Evolutionary conservation across 1,284 basidiomycete genomes (phyloP), one percentile per base, ranked within the genome.

Genomic region (Trametes sp.): DNA sequence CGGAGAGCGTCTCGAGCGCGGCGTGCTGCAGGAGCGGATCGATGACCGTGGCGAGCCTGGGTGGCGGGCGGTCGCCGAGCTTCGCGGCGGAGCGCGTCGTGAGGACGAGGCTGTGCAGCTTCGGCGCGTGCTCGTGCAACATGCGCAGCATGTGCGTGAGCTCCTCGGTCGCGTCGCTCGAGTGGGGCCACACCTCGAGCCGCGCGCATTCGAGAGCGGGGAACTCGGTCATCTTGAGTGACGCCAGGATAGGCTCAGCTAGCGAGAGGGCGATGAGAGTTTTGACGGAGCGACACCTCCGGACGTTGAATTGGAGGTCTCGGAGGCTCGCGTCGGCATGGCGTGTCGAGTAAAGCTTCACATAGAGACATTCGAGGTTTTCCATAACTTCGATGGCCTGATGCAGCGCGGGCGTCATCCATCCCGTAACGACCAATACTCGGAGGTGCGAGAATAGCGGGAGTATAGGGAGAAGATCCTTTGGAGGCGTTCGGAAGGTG

Each of bases 141-240:
- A 11, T 48, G 14, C 35, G 36, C 36, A 60, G 50, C 8, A 41
- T n/a, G 13, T 54, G 59, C 0, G 28, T 49, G n/a, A 60, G 52
- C 9, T n/a, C 45, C 21, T 54, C 52, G 11, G 59, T 54, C 14
- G 59, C 59, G 16, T 60, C 52, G 46, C 59, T 60, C 1, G 59
- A 54, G 35, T 60, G 52, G n/a, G 59, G 59, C 59, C 59, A 60
- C 14, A 60, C 35, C 33, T 60, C 59, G 26, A 60, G 29, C 13
- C 53, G 59, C 16, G 23, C 28, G 5, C 11, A 36, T 29, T 60
- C 59, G 21, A 54, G 36, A 1, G 21, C 26, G 4, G 59, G 59
- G 52, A 60, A 50, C 16, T 60, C 59, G 11, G 52, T 54, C 4
- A 16, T 9, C 21, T 42, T 26, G 35, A 60, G 36, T 7, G 59